Evolutionary conservation across 306 rosid genomes (phyloP).

Genomic region (Alnus glutinosa): DNA sequence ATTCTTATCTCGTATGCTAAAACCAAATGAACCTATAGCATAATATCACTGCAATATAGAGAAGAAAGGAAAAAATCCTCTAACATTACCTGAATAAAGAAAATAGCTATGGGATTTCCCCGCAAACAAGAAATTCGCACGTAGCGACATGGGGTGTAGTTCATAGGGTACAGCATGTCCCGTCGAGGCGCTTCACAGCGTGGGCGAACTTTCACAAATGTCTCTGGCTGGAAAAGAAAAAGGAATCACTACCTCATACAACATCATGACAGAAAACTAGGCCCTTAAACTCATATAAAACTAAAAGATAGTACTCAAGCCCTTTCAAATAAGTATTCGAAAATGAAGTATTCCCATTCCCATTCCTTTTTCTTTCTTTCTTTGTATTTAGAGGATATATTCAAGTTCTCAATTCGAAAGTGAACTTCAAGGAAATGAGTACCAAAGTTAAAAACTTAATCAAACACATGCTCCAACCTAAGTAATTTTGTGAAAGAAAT

Average conservation of each 20-base stretch:
- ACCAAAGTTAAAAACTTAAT: not conserved
- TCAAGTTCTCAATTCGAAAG: not conserved
- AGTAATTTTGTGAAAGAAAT: not conserved
- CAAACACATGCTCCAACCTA: not conserved
- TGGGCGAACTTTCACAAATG: slow-evolving; percentile 85
- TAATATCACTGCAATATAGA: slow-evolving; percentile 16
- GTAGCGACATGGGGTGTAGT: slow-evolving; percentile 89
- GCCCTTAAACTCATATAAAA: not conserved
- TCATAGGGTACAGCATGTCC: slow-evolving; percentile 80
- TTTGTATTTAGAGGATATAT: not conserved
- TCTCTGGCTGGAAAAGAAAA: slow-evolving; percentile 73
- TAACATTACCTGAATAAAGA: slow-evolving; percentile 75
- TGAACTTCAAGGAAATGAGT: not conserved
- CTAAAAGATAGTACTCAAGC: not conserved
- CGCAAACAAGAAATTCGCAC: slow-evolving; percentile 91
- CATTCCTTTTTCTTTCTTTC: not conserved
- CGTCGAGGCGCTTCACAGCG: slow-evolving; percentile 97
- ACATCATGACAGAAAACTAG: not conserved
- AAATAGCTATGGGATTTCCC: slow-evolving; percentile 93
- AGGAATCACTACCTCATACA: slow-evolving; percentile 16
- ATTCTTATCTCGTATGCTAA: not conserved
- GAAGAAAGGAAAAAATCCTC: slow-evolving; percentile 7
- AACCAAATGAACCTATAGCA: not conserved
- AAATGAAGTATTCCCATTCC: not conserved
- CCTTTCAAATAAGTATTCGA: not conserved